Evolutionary conservation across 2,329 filamentous ascomycete genomes (phyloP).

Genomic region (Ascochyta koolunga): DNA sequence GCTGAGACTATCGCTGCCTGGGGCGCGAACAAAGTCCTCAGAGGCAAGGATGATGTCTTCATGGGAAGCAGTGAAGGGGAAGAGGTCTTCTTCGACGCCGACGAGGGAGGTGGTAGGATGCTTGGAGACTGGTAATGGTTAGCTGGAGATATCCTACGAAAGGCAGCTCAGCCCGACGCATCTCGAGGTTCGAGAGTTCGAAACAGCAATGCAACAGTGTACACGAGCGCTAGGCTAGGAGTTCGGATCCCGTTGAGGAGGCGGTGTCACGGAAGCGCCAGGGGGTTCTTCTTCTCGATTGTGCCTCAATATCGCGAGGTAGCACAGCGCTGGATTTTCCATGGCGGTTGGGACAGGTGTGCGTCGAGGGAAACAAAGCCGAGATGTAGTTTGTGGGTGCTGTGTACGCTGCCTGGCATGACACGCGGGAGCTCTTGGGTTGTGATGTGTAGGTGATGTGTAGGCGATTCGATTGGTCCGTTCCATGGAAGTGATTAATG

Average conservation of each 20-base stretch:
- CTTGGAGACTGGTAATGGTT: conserved; percentile 1
- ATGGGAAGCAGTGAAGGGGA: conserved; percentile 17
- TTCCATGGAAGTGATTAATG: neutral
- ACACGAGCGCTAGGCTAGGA: neutral
- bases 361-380: conserved; percentile 4
- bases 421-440: conserved; percentile 3
- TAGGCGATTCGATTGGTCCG: neutral
- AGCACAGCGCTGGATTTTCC: neutral
- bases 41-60: conserved; percentile 6
- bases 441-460: neutral
- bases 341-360: neutral
- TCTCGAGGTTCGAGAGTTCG: neutral
- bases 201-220: neutral
- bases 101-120: neutral
- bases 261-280: conserved; percentile 7
- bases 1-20: conserved; percentile 50
- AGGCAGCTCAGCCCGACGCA: neutral
- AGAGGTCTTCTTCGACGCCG: conserved; percentile 11
- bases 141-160: neutral
- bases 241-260: conserved; percentile 14
- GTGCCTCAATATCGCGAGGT: neutral
- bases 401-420: conserved; percentile 10
- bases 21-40: conserved; percentile 34
- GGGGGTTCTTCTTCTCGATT: neutral
- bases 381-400: conserved; percentile 12